phyloP scores from a whole-genome alignment of 1,284 basidiomycete species.

The Abortiporus biennis region DNA sequence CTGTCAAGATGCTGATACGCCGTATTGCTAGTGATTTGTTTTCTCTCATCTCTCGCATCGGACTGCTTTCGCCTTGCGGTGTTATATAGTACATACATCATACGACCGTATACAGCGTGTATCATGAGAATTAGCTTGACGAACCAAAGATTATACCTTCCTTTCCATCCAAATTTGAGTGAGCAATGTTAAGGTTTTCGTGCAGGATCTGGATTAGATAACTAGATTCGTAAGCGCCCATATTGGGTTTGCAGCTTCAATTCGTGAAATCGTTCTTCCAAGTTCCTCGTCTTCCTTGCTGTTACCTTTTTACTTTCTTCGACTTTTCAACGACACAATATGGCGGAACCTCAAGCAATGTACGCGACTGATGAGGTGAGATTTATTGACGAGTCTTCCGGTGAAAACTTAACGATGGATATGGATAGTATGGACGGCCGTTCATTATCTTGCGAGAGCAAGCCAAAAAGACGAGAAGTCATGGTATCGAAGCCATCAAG shows the following conservation, averaged over 20 bases:
- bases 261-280: no score
- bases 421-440: constrained; percentile 81
- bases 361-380: constrained; percentile 89
- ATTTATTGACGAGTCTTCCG: constrained; percentile 2
- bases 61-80: constrained; percentile 14
- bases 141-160: constrained; percentile 20
- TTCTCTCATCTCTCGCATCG: constrained; percentile 11
- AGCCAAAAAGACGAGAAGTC: constrained; percentile 88
- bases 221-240: no score
- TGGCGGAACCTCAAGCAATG: constrained; percentile 59
- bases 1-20: constrained; percentile 3
- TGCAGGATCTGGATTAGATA: no score
- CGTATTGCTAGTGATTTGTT: constrained; percentile 18
- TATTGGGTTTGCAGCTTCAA: no score
- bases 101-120: constrained; percentile 23
- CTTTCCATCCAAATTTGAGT: constrained; percentile 3
- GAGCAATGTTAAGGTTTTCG: background rate
- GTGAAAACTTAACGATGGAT: constrained; percentile 7
- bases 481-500: constrained; percentile 96
- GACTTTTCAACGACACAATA: no score
- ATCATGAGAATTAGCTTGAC: constrained; percentile 15
- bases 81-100: constrained; percentile 25
- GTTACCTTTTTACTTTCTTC: no score
- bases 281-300: no score
- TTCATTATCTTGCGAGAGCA: constrained; percentile 98